Evolutionary conservation across 352 stramenopile species (phyloP).

Genomic region (Pythium rishiriense): DNA sequence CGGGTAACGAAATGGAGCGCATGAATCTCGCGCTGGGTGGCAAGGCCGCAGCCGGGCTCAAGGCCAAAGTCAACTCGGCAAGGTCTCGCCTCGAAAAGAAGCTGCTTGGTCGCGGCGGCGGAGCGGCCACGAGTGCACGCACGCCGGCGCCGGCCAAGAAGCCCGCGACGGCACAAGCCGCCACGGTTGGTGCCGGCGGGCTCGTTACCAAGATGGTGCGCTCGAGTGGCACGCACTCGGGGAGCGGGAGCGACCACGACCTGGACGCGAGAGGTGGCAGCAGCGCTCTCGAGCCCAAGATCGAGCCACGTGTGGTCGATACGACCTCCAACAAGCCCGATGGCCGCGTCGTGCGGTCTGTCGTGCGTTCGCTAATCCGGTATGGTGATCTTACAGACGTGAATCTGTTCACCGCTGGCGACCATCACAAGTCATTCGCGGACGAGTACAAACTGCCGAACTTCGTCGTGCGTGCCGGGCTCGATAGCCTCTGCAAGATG

Average conservation of each 20-base stretch:
- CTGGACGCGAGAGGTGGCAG: constrained; percentile 1
- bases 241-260: constrained; percentile 31
- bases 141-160: constrained; percentile 52
- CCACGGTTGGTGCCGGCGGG: neutral
- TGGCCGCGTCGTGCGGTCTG: constrained; percentile 64
- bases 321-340: constrained; percentile 37
- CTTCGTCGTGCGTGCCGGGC: constrained; percentile 70
- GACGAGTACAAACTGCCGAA: constrained; percentile 79
- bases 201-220: constrained; percentile 59
- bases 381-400: constrained; percentile 83
- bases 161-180: constrained; percentile 15
- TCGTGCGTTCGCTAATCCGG: constrained; percentile 69
- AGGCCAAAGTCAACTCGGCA: constrained; percentile 68
- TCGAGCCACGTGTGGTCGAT: constrained; percentile 40
- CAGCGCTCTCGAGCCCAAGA: constrained; percentile 43
- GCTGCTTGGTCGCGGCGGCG: constrained; percentile 67
- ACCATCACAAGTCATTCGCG: constrained; percentile 52
- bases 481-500: constrained; percentile 54
- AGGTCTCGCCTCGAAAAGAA: constrained; percentile 75
- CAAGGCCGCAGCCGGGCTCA: constrained; percentile 22
- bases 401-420: constrained; percentile 37
- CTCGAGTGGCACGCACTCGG: constrained; percentile 29
- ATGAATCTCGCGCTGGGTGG: constrained; percentile 28
- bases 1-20: constrained; percentile 29
- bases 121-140: constrained; percentile 29